Evolutionary conservation across 768 basidiomycete genomes (phyloP).

Genomic region (Termitomyces sp.): DNA sequence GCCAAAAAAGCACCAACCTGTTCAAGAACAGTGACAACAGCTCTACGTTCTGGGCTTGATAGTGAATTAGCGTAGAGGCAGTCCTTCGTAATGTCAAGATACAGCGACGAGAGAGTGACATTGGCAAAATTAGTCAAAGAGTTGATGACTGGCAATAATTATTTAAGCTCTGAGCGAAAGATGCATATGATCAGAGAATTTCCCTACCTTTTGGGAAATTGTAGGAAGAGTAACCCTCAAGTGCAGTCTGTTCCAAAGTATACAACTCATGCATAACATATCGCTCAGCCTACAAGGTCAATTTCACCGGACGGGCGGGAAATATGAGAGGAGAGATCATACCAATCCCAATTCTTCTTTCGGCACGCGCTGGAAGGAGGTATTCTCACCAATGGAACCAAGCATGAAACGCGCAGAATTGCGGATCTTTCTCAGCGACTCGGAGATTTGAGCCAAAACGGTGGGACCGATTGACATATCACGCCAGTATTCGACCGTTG

Average conservation of each 20-base stretch:
- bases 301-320: neutral
- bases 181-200: conserved; percentile 6
- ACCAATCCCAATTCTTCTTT: conserved; percentile 60
- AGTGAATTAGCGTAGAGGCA: conserved; percentile 69
- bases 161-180: neutral
- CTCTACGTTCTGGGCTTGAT: conserved; percentile 49
- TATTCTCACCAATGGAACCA: conserved; percentile 58
- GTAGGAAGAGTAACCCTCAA: conserved; percentile 65
- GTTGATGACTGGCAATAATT: conserved; percentile 51
- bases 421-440: conserved; percentile 77
- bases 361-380: conserved; percentile 30
- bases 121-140: conserved; percentile 76
- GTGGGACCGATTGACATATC: conserved; percentile 85
- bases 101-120: conserved; percentile 81
- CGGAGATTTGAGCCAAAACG: conserved; percentile 67
- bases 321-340: conserved; percentile 20
- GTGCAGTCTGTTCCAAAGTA: conserved; percentile 59
- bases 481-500: conserved; percentile 82
- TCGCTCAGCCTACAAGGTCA: conserved; percentile 58
- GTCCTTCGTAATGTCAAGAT: conserved; percentile 92
- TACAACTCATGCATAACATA: conserved; percentile 86
- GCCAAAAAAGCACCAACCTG: conserved; percentile 36
- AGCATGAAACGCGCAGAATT: conserved; percentile 85
- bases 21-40: conserved; percentile 65
- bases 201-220: conserved; percentile 77